A percentile compares a stretch with the other conserved stretches of the same genome.
phyloP scores from a whole-genome alignment of 108 stramenopile genomes.

The Nitzschia inconspicua region DNA sequence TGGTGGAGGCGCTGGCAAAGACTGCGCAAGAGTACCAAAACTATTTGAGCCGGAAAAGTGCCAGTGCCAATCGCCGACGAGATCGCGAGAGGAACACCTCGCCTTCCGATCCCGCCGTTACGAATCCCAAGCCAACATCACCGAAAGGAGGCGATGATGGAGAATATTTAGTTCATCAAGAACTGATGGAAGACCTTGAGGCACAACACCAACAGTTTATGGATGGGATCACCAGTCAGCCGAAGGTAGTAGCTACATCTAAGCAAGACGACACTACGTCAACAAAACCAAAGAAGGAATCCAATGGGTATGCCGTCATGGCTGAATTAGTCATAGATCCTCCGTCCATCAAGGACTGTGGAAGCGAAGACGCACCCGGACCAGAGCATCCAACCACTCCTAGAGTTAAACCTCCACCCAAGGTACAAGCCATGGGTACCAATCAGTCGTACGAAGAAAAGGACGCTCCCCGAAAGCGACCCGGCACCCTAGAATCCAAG shows the following conservation, averaged over 20 bases:
- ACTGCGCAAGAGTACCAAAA: slow-evolving; percentile 4
- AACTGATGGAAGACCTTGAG: not conserved
- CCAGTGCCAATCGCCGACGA: not conserved
- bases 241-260: not conserved
- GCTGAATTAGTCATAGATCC: not conserved
- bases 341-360: no score
- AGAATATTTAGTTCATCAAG: not conserved
- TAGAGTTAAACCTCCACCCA: no score
- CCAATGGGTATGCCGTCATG: not conserved
- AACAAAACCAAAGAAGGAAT: not conserved
- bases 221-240: not conserved
- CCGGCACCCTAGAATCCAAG: no score
- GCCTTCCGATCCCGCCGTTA: not conserved
- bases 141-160: not conserved
- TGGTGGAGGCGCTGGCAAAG: not conserved
- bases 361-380: no score
- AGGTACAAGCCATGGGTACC: no score
- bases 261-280: not conserved
- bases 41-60: not conserved
- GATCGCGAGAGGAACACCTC: not conserved
- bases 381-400: no score
- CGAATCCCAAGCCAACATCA: not conserved
- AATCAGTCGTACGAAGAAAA: no score
- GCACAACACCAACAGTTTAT: not conserved
- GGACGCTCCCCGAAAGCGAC: no score